A percentile compares a stretch with the other conserved stretches of the same genome.
These are phyloP conservation scores for Colletotrichum lini DNA, from an alignment of 2,329 filamentous ascomycete species.

Conservation along the genomic window DNA sequence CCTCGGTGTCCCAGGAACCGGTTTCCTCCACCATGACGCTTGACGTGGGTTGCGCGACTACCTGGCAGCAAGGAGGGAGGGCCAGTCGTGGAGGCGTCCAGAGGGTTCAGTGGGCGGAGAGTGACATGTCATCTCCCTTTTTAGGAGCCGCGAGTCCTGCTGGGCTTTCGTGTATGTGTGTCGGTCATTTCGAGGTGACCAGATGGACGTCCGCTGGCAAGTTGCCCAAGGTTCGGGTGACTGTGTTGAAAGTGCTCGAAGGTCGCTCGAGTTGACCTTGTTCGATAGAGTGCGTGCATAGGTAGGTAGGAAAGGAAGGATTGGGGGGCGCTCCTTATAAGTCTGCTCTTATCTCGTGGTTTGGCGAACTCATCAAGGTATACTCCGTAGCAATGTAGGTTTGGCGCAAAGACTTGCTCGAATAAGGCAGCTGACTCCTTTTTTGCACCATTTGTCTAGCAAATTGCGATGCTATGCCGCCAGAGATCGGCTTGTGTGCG, in stretches of 20 bases:
- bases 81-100: conserved; percentile 24
- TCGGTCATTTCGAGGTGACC: background rate
- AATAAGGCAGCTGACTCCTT: conserved; percentile 41
- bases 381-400: background rate
- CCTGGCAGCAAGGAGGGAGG: conserved; percentile 12
- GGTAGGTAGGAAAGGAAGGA: background rate
- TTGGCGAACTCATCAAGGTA: conserved; percentile 23
- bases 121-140: conserved; percentile 1
- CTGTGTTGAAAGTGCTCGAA: background rate
- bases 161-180: background rate
- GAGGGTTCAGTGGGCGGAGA: background rate
- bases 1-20: conserved; percentile 14
- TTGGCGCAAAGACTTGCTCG: conserved; percentile 29
- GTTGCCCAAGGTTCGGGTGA: background rate
- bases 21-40: conserved; percentile 27
- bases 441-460: conserved; percentile 39
- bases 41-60: conserved; percentile 2
- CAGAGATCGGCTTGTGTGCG: conserved; percentile 38
- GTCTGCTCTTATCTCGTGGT: conserved; percentile 36
- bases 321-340: conserved; percentile 28
- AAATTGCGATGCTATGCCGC: conserved; percentile 41
- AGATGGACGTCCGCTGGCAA: background rate
- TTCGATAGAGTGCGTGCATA: background rate
- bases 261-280: background rate
- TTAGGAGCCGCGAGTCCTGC: background rate